Percentiles rank a stretch among this genome's conserved stretches.
Conservation (phyloP, 169 alveolate species). For the Perkinsus olseni region DNA sequence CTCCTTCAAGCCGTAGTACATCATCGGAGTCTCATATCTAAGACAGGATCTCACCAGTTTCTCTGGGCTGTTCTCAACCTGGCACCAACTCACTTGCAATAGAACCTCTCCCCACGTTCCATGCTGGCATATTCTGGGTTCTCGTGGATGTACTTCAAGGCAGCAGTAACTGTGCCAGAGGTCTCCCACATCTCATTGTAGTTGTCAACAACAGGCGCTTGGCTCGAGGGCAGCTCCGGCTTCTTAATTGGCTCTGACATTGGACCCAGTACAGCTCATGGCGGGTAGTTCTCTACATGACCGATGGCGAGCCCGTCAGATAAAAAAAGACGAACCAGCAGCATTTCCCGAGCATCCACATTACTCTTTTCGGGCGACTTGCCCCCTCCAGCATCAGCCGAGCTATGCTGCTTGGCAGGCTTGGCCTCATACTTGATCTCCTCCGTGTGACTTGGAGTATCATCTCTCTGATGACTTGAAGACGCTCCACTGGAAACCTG, state of each 20-base stretch:
- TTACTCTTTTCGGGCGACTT: neutral
- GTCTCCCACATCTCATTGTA: neutral
- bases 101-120: neutral
- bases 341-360: too few relatives aligned
- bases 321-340: too few relatives aligned
- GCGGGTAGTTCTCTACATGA: neutral
- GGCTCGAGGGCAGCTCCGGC: neutral
- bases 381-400: neutral
- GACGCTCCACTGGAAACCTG: neutral
- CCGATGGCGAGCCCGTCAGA: too few relatives aligned
- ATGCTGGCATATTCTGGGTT: neutral
- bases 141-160: neutral
- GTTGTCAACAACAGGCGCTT: neutral
- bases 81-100: neutral
- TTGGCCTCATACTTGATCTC: neutral
- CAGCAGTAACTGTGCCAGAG: neutral
- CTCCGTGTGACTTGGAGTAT: neutral
- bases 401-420: neutral
- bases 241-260: neutral
- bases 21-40: neutral
- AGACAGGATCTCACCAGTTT: too few relatives aligned
- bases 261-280: neutral
- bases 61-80: too few relatives aligned
- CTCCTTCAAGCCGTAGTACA: neutral
- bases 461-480: neutral